These are phyloP conservation scores for Lactarius trivialis DNA, from an alignment of 768 basidiomycete species.

Conservation along the genomic window DNA sequence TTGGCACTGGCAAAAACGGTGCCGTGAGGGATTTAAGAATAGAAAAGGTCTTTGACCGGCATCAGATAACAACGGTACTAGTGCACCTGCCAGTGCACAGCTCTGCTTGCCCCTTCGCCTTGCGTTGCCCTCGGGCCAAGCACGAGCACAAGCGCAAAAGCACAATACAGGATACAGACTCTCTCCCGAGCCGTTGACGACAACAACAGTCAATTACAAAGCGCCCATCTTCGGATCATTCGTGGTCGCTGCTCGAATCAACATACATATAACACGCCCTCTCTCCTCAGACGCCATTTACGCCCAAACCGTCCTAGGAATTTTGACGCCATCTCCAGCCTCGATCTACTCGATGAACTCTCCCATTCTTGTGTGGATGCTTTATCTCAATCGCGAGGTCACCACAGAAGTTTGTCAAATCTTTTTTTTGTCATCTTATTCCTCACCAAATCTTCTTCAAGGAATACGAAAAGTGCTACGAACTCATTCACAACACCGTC, in stretches of 20 bases:
- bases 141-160: not conserved
- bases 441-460: conserved; percentile 27
- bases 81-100: too few species aligned
- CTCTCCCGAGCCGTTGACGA: not conserved
- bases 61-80: conserved; percentile 17
- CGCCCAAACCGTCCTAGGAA: conserved; percentile 18
- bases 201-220: not conserved
- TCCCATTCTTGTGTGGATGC: conserved; percentile 75
- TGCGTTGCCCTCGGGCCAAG: not conserved
- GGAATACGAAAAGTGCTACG: conserved; percentile 69
- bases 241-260: not conserved
- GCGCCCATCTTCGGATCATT: conserved; percentile 19
- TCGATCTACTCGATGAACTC: conserved; percentile 38
- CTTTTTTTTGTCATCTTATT: not conserved
- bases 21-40: too few species aligned
- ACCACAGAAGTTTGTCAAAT: conserved; percentile 46
- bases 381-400: conserved; percentile 69
- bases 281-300: conserved; percentile 1
- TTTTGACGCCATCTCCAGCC: conserved; percentile 15
- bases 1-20: not conserved
- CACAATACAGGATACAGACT: not conserved
- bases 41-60: conserved; percentile 1
- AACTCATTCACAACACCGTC: conserved; percentile 54
- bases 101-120: not conserved
- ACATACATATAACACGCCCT: not conserved